phyloP scores from a whole-genome alignment of 805 yeast genomes.

The Saccharomyces kudriavzevii region DNA sequence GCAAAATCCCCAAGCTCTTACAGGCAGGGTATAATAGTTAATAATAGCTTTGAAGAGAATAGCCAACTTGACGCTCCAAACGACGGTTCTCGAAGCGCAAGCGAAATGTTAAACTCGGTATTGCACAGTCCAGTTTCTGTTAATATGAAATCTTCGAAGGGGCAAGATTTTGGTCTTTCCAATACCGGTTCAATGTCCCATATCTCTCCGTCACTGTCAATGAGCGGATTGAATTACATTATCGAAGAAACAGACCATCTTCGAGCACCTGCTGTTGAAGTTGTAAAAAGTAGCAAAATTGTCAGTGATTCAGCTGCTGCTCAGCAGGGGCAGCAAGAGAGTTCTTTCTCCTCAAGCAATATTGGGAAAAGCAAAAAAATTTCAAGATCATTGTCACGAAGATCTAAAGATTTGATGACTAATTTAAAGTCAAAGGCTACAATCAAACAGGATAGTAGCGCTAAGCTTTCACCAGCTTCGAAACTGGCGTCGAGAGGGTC shows the following conservation, averaged over 20 bases:
- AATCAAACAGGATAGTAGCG: background rate
- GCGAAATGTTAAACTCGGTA: background rate
- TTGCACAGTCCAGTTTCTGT: background rate
- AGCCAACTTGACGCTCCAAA: background rate
- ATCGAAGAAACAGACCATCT: background rate
- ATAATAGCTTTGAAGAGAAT: background rate
- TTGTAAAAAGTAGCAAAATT: background rate
- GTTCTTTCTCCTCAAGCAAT: background rate
- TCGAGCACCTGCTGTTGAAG: background rate
- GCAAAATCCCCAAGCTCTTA: background rate
- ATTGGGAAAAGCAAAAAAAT: constrained; percentile 7
- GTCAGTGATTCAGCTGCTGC: background rate
- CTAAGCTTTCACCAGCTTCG: background rate
- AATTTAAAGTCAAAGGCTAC: constrained; percentile 16
- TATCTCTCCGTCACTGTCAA: background rate
- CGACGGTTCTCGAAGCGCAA: background rate
- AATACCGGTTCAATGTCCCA: background rate
- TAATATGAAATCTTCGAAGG: background rate
- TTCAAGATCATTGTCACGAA: constrained; percentile 30
- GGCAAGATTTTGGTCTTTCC: background rate
- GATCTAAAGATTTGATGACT: constrained; percentile 24
- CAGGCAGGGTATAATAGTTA: background rate
- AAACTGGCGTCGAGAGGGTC: background rate
- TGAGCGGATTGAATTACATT: background rate
- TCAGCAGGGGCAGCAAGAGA: background rate